These are phyloP conservation scores for Pseudotsuga menziesii DNA, from an alignment of 75 land plant species.

Conservation along the genomic window DNA sequence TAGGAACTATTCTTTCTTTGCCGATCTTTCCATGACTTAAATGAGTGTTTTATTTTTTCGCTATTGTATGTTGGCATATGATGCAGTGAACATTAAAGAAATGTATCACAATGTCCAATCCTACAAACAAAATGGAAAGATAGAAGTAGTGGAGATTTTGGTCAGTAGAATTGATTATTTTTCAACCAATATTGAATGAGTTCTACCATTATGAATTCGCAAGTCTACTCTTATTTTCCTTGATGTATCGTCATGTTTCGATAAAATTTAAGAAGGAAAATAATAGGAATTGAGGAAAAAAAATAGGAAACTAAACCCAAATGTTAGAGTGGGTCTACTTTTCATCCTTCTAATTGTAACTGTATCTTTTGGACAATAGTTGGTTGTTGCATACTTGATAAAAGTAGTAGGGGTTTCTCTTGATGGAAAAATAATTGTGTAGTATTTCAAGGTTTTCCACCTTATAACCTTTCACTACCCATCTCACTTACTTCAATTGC, in stretches of 20 bases:
- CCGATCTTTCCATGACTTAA: neutral
- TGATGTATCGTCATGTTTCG: neutral
- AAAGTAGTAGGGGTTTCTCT: conserved; percentile 76
- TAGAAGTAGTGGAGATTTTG: conserved; percentile 38
- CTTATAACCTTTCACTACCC: neutral
- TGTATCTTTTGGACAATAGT: conserved; percentile 17
- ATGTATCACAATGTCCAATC: conserved; percentile 97
- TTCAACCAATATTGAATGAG: neutral
- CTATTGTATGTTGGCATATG: conserved; percentile 65
- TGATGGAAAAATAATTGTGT: conserved; percentile 83
- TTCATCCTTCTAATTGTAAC: neutral
- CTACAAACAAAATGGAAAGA: conserved; percentile 61
- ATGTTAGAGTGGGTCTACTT: neutral
- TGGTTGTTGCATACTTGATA: conserved; percentile 73
- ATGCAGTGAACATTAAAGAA: conserved; percentile 80
- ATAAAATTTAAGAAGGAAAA: neutral
- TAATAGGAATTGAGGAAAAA: neutral
- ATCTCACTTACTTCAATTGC: neutral
- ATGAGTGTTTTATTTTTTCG: neutral
- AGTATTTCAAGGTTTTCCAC: conserved; percentile 63
- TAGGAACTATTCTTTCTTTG: neutral
- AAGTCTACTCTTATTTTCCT: neutral
- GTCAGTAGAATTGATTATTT: neutral
- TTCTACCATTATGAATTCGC: neutral
- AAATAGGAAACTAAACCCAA: neutral